Evolutionary conservation across 139 green algal genomes (phyloP).

Genomic region (Astrephomene gubernaculifera): DNA sequence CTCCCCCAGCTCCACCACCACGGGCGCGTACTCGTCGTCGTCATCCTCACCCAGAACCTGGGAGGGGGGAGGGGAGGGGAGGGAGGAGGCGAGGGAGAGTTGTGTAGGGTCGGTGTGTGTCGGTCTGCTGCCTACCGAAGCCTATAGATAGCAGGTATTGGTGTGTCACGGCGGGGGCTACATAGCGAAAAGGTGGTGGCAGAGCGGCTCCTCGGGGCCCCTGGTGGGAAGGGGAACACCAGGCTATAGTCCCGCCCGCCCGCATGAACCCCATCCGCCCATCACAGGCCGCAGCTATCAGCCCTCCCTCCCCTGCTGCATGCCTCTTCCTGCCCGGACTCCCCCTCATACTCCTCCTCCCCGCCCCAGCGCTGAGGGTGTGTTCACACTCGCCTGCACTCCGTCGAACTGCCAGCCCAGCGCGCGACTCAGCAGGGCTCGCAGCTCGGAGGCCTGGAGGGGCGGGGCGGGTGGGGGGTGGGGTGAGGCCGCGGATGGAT

Average conservation of each 20-base stretch:
- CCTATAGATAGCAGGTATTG: background rate
- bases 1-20: slow-evolving; percentile 66
- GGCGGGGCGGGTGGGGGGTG: background rate
- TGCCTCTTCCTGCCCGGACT: too few species aligned
- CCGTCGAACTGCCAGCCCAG: slow-evolving; percentile 71
- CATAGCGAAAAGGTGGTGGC: background rate
- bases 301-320: too few species aligned
- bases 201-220: background rate
- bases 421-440: slow-evolving; percentile 46
- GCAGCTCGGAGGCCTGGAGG: slow-evolving; percentile 43
- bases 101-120: too few species aligned
- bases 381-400: slow-evolving; percentile 32
- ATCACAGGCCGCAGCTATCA: too few species aligned
- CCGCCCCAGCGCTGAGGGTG: too few species aligned
- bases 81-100: background rate
- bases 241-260: background rate
- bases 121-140: background rate
- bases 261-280: too few species aligned
- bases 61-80: background rate
- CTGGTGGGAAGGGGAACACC: too few species aligned
- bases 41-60: slow-evolving; percentile 40
- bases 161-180: background rate
- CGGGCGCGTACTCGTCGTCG: slow-evolving; percentile 68
- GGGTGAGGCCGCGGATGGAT: too few species aligned
- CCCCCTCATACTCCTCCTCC: too few species aligned